These are phyloP conservation scores for Beta vulgaris DNA, from an alignment of 148 eudicot genomes.

Conservation along the genomic window DNA sequence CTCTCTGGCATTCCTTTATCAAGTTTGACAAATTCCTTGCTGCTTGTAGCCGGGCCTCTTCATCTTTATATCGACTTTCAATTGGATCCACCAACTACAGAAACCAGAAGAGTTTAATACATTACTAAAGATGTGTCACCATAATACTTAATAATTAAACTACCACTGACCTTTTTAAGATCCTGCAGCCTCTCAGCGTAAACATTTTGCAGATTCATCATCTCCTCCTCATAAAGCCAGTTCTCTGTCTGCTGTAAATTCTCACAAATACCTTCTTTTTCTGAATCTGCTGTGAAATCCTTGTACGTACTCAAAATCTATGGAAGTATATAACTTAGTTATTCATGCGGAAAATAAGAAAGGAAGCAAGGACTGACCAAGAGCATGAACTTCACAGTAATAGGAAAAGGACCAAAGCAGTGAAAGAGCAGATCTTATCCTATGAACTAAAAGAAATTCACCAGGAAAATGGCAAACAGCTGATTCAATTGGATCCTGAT, in stretches of 20 bases:
- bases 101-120: constrained; percentile 15
- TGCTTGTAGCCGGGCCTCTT: constrained; percentile 62
- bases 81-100: constrained; percentile 77
- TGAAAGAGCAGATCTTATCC: not conserved
- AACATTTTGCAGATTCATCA: constrained; percentile 73
- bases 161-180: constrained; percentile 55
- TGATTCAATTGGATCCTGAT: not conserved
- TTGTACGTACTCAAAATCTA: constrained; percentile 68
- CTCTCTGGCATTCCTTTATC: constrained; percentile 43
- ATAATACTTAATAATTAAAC: not conserved
- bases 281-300: constrained; percentile 64
- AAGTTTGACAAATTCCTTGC: constrained; percentile 38
- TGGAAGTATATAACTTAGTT: constrained; percentile 35
- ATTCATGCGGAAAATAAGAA: not conserved
- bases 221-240: constrained; percentile 98
- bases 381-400: not conserved
- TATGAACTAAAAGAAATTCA: no score
- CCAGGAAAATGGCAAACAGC: not conserved
- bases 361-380: not conserved
- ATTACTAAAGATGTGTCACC: not conserved
- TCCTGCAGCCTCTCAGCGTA: constrained; percentile 59
- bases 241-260: constrained; percentile 76
- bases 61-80: constrained; percentile 71
- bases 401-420: not conserved
- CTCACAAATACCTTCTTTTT: constrained; percentile 60